Evolutionary conservation across 495 filamentous ascomycete species (phyloP), one percentile per base, ranked within the genome.

Genomic region (Penicillium arizonense): DNA sequence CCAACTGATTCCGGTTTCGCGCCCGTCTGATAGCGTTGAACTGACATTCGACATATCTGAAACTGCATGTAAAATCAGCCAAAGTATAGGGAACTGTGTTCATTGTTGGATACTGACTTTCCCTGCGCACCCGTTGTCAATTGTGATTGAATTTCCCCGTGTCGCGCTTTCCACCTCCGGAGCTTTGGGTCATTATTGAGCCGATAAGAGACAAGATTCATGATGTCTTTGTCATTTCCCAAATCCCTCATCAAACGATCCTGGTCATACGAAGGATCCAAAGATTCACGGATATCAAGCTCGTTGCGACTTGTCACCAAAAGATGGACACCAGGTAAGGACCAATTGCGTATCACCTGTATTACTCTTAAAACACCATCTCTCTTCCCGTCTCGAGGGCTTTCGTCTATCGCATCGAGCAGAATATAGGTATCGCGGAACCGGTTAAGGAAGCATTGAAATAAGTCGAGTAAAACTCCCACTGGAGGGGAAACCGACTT

Each of bases 21-120:
- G 46, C 58, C n/a, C 48, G 49, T 37, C 45, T 34, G 5, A 77
- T 41, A 1, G 55, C 59, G 2, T 62, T 55, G 20, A 77, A 60
- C 40, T 77, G 71, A 56, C 64, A 74, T 54, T 63, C 63, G 28
- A 70, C 65, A 57, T 70, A 73, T 43, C 67, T 61, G 48, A 77
- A 76, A 13, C 73, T 76, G 39, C 50, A 54, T 33, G n/a, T n/a
- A n/a, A n/a, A n/a, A n/a, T n/a, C n/a, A n/a, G n/a, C n/a, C n/a
- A n/a, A n/a, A n/a, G n/a, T n/a, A n/a, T n/a, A n/a, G n/a, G n/a
- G n/a, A n/a, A n/a, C n/a, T n/a, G n/a, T n/a, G n/a, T 12, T 24
- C 13, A 5, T 50, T 55, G 58, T 47, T 50, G 8, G 51, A 36
- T 44, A 53, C 28, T 32, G 18, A 8, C 3, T 7, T 32, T 5